Conservation (phyloP, 768 basidiomycete species). For the Amanita rubescens region DNA sequence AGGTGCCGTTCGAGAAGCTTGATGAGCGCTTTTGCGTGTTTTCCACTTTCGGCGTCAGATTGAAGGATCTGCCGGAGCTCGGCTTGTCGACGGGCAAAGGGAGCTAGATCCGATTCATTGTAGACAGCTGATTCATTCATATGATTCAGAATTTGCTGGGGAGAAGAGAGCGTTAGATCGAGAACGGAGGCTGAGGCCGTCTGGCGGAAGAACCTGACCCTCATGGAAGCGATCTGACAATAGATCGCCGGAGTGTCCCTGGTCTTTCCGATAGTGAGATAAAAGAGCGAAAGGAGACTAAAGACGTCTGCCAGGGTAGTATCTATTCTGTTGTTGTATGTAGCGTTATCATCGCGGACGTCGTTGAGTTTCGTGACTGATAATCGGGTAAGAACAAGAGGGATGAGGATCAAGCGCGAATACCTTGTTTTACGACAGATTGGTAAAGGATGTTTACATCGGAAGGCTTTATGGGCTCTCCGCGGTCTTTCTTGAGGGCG, state of each 20-base stretch:
- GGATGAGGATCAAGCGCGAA: background rate
- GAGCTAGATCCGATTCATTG: slow-evolving; percentile 83
- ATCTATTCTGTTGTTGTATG: slow-evolving; percentile 86
- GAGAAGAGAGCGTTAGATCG: slow-evolving; percentile 14
- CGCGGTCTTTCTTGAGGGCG: slow-evolving; percentile 88
- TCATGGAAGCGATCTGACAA: slow-evolving; percentile 93
- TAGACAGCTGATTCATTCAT: slow-evolving; percentile 96
- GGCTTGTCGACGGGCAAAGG: slow-evolving; percentile 75
- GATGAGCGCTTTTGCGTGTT: slow-evolving; percentile 81
- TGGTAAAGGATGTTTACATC: slow-evolving; percentile 94
- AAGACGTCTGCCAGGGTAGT: slow-evolving; percentile 96
- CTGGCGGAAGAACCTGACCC: slow-evolving; percentile 55
- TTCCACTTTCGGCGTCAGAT: slow-evolving; percentile 71
- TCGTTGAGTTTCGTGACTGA: slow-evolving; percentile 88
- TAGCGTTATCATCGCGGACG: slow-evolving; percentile 70
- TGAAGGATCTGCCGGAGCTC: slow-evolving; percentile 84
- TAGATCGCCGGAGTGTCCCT: slow-evolving; percentile 92
- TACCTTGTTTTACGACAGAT: slow-evolving; percentile 89
- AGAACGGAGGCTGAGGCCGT: no score
- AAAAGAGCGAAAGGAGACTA: slow-evolving; percentile 90
- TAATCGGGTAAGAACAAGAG: slow-evolving; percentile 16
- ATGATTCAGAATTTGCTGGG: slow-evolving; percentile 87
- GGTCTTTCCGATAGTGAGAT: slow-evolving; percentile 95
- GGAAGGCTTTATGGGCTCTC: slow-evolving; percentile 85
- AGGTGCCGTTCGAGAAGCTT: slow-evolving; percentile 87